Evolutionary conservation across 1,284 basidiomycete species (phyloP).

Genomic region (Chalciporus piperatoides): DNA sequence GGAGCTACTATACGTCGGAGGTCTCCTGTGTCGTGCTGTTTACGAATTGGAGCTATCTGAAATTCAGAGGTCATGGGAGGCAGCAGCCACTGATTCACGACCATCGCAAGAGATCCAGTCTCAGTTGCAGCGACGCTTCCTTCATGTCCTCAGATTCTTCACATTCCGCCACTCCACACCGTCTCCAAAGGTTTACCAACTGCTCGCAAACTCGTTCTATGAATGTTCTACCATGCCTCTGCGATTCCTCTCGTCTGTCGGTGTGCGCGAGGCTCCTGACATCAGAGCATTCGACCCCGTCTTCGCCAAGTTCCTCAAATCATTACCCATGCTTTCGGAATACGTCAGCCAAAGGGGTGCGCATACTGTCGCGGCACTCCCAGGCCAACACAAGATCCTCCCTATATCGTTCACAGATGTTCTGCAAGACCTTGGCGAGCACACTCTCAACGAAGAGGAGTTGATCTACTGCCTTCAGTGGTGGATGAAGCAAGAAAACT

Average conservation of each 20-base stretch:
- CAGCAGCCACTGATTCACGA: constrained; percentile 25
- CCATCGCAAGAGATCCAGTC: constrained; percentile 39
- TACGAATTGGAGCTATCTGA: constrained; percentile 81
- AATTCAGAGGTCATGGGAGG: constrained; percentile 52
- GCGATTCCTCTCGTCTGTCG: constrained; percentile 75
- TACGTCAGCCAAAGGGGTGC: constrained; percentile 56
- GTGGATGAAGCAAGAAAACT: constrained; percentile 63
- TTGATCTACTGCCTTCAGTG: constrained; percentile 81
- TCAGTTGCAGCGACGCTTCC: constrained; percentile 54
- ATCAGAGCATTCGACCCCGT: constrained; percentile 76
- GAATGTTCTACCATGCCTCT: constrained; percentile 51
- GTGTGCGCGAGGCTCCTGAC: constrained; percentile 63
- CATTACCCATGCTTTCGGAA: constrained; percentile 71
- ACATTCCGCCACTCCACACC: constrained; percentile 83
- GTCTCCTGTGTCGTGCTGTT: constrained; percentile 73
- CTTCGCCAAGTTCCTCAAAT: constrained; percentile 73
- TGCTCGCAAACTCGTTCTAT: constrained; percentile 82
- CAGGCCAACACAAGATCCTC: constrained; percentile 61
- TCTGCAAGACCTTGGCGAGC: constrained; percentile 64
- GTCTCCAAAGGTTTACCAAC: constrained; percentile 66
- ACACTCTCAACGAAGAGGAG: constrained; percentile 70
- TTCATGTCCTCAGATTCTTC: constrained; percentile 87
- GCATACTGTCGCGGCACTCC: constrained; percentile 60
- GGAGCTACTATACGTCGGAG: constrained; percentile 25
- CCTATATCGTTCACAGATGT: constrained; percentile 81